These are phyloP conservation scores for Ophiobolus disseminans DNA, from an alignment of 2,329 filamentous ascomycete species.

Conservation along the genomic window DNA sequence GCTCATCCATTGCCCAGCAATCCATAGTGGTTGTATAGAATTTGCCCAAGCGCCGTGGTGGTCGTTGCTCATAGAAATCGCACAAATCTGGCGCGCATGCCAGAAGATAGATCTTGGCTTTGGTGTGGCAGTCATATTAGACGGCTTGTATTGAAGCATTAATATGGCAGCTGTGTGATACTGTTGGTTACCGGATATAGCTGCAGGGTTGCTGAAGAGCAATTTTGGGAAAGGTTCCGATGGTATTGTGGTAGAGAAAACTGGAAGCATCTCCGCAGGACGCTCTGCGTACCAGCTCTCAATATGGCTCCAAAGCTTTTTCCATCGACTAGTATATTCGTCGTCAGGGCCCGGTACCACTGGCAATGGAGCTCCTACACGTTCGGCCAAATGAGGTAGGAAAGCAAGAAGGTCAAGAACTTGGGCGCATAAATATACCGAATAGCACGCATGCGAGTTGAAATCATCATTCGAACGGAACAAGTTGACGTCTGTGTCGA, in stretches of 20 bases:
- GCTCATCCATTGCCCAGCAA: conserved; percentile 62
- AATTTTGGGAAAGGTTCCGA: conserved; percentile 55
- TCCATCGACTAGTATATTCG: conserved; percentile 57
- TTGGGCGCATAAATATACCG: conserved; percentile 58
- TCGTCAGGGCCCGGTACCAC: conserved; percentile 55
- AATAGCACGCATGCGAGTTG: conserved; percentile 59
- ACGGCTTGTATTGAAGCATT: conserved; percentile 53
- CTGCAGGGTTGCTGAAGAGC: conserved; percentile 61
- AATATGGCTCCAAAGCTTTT: conserved; percentile 58
- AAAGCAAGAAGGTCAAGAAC: conserved; percentile 59
- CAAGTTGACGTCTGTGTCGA: conserved; percentile 37
- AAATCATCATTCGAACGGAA: conserved; percentile 35
- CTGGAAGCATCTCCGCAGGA: conserved; percentile 56
- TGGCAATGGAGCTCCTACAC: conserved; percentile 44
- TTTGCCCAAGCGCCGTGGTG: conserved; percentile 65
- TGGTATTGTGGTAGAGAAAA: conserved; percentile 53
- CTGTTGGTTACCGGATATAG: conserved; percentile 64
- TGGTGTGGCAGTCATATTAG: conserved; percentile 37
- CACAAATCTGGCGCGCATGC: conserved; percentile 64
- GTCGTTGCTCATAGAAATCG: conserved; percentile 63
- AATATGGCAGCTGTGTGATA: conserved; percentile 64
- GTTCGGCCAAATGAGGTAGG: conserved; percentile 58
- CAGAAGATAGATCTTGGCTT: conserved; percentile 55
- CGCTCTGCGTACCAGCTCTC: conserved; percentile 58
- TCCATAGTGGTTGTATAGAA: conserved; percentile 64